Evolutionary conservation across 164 flowering plant species (phyloP).

Genomic region (Vitis riparia): DNA sequence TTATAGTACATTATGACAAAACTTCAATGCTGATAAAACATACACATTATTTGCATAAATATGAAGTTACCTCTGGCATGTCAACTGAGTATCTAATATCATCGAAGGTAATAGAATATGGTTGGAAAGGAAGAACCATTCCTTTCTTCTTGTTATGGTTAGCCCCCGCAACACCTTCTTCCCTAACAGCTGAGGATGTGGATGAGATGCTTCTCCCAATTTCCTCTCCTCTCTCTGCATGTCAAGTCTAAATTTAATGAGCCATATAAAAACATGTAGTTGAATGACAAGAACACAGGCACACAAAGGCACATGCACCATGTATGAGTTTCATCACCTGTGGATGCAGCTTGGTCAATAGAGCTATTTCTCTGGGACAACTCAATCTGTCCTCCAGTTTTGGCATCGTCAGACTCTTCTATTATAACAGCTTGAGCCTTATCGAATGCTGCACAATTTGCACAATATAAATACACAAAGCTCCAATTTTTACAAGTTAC

Average conservation of each 20-base stretch:
- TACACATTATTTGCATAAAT: background rate
- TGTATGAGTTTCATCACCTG: background rate
- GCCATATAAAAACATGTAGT: background rate
- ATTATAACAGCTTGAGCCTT: conserved; percentile 30
- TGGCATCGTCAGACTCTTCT: conserved; percentile 21
- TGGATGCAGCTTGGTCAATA: conserved; percentile 1
- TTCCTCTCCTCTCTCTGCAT: too few species aligned
- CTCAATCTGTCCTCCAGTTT: conserved; percentile 15
- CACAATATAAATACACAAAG: background rate
- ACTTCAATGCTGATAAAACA: background rate
- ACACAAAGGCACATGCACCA: background rate
- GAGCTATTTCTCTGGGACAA: conserved; percentile 3
- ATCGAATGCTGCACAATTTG: conserved; percentile 14
- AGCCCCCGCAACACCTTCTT: conserved; percentile 7
- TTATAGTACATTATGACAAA: background rate
- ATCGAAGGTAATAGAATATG: conserved; percentile 48
- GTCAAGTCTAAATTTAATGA: too few species aligned
- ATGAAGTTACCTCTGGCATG: conserved; percentile 49
- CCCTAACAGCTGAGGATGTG: conserved; percentile 18
- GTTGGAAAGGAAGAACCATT: conserved; percentile 63
- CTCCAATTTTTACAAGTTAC: background rate
- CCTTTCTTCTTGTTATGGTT: conserved; percentile 30
- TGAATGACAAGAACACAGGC: background rate
- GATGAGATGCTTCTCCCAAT: conserved; percentile 7
- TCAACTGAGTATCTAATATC: conserved; percentile 49